Percentiles rank a stretch among this genome's conserved stretches.
Conservation (phyloP, 2,329 filamentous ascomycete genomes). For the Penicillium sp. region DNA sequence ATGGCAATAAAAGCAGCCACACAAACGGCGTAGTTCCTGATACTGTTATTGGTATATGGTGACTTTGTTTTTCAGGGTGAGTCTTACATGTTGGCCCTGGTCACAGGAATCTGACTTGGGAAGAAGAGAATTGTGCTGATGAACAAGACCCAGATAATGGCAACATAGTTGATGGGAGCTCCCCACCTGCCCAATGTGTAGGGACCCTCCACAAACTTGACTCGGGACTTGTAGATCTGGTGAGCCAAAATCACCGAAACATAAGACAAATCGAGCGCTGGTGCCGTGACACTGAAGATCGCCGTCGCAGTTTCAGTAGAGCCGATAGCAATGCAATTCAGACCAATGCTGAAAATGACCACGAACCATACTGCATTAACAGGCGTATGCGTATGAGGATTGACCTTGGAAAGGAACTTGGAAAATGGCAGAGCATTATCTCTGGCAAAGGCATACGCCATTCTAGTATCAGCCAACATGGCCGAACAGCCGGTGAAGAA, state of each 20-base stretch:
- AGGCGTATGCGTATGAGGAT: constrained; percentile 57
- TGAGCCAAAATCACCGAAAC: constrained; percentile 62
- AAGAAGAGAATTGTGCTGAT: constrained; percentile 63
- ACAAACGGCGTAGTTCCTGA: constrained; percentile 51
- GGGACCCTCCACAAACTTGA: constrained; percentile 58
- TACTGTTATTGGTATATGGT: not conserved
- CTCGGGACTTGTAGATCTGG: constrained; percentile 52
- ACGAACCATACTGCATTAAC: constrained; percentile 66
- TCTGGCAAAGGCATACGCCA: constrained; percentile 62
- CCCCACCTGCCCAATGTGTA: constrained; percentile 59
- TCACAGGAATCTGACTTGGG: constrained; percentile 50
- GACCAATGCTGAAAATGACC: constrained; percentile 55
- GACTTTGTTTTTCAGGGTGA: not conserved
- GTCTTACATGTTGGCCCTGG: constrained; percentile 50
- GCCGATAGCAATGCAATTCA: constrained; percentile 51
- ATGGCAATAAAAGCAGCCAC: constrained; percentile 48
- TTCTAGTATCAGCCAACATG: constrained; percentile 63
- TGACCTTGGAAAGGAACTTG: constrained; percentile 56
- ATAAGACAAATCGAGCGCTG: constrained; percentile 55
- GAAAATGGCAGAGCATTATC: constrained; percentile 64
- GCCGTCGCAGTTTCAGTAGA: constrained; percentile 47
- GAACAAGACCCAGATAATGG: constrained; percentile 62
- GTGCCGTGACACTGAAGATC: constrained; percentile 56
- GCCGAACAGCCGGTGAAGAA: constrained; percentile 66
- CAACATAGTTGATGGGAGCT: constrained; percentile 55